Evolutionary conservation across 192 early-diverging fungal genomes (phyloP).

Genomic region (Linderina pennispora): DNA sequence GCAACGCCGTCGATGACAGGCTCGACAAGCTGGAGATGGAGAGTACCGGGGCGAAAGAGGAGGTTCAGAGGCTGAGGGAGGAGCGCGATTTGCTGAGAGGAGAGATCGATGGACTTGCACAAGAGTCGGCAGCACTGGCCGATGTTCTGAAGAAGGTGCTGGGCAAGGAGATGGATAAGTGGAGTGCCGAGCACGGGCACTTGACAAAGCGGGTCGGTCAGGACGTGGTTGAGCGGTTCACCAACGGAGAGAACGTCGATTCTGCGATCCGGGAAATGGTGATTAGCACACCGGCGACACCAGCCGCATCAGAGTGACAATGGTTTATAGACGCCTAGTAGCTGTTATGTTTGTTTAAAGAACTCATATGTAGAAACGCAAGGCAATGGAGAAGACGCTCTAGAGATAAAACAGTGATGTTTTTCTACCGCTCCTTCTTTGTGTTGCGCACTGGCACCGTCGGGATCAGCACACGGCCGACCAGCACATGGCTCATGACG

Average conservation of each 20-base stretch:
- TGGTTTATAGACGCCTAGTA: no score
- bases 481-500: constrained; percentile 61
- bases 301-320: no score
- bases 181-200: constrained; percentile 16
- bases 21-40: constrained; percentile 51
- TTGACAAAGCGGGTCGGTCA: constrained; percentile 13
- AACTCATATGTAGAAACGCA: no score
- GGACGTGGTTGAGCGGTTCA: constrained; percentile 22
- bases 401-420: no score
- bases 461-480: constrained; percentile 42
- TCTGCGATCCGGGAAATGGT: background rate
- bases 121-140: constrained; percentile 18
- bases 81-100: constrained; percentile 15
- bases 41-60: constrained; percentile 30
- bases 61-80: constrained; percentile 23
- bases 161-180: constrained; percentile 19
- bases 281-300: no score
- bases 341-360: no score
- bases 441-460: no score
- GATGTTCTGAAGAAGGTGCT: constrained; percentile 34
- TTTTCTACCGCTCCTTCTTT: constrained; percentile 24
- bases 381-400: no score
- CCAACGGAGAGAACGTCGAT: constrained; percentile 13
- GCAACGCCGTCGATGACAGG: constrained; percentile 38
- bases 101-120: constrained; percentile 17